Percentiles rank a stretch among this genome's conserved stretches.
Evolutionary conservation across 1,284 basidiomycete species (phyloP).

Genomic region (Trametes pubescens): DNA sequence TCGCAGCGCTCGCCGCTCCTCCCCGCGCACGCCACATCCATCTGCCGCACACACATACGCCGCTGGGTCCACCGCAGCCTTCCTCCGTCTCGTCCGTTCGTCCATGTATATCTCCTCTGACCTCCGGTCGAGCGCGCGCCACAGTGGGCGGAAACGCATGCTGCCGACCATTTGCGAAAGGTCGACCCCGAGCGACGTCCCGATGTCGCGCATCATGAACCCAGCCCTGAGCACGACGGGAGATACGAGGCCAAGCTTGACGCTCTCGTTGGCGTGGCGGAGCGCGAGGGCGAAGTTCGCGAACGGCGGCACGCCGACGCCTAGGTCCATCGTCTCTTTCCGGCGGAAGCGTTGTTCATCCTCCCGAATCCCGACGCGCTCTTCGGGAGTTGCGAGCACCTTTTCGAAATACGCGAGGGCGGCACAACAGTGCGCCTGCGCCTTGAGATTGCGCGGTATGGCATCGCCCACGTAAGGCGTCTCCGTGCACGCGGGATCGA

Average conservation of each 20-base stretch:
- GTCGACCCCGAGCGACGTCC: not conserved
- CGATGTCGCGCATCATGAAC: conserved; percentile 7
- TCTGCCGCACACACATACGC: not conserved
- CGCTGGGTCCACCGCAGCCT: not conserved
- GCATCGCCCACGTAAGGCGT: not conserved
- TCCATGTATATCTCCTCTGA: conserved; percentile 1
- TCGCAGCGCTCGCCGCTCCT: not conserved
- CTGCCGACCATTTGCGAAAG: not conserved
- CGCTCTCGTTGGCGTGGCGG: conserved; percentile 13
- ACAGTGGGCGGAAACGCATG: conserved; percentile 8
- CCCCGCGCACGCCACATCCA: not conserved
- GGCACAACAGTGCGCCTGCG: not conserved
- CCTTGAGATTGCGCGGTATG: not conserved
- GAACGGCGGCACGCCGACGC: not conserved
- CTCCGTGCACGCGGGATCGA: not conserved
- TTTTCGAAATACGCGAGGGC: not conserved
- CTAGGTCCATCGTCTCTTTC: not conserved
- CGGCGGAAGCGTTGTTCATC: not conserved
- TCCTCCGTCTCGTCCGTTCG: conserved; percentile 1
- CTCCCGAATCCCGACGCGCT: not conserved
- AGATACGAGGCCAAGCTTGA: conserved; percentile 7
- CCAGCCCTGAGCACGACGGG: not conserved
- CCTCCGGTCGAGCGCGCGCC: conserved; percentile 1
- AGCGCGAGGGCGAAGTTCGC: not conserved
- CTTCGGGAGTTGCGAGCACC: not conserved